Conservation (phyloP, 2,329 filamentous ascomycete genomes). For the Sclerotinia spermophila region DNA sequence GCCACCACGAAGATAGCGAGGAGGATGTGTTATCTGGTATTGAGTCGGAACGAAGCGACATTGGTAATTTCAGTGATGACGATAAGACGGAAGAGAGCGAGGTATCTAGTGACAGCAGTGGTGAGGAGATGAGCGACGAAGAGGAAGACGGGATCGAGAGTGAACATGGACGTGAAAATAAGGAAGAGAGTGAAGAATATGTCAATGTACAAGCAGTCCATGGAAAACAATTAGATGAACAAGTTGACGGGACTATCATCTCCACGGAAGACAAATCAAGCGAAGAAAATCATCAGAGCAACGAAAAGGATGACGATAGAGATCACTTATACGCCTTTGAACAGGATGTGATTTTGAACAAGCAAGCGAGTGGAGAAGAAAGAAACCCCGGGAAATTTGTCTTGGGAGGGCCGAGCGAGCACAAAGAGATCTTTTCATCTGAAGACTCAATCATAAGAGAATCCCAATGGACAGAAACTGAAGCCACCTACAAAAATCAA, state of each 20-base stretch:
- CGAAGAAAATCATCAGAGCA: not conserved
- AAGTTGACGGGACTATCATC: not conserved
- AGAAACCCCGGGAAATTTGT: not conserved
- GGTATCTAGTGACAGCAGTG: not conserved
- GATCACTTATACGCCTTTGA: not conserved
- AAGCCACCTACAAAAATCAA: not conserved
- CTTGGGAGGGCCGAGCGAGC: not conserved
- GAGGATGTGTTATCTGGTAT: not conserved
- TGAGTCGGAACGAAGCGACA: not conserved
- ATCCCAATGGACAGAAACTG: slow-evolving; percentile 1
- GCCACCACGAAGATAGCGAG: not conserved
- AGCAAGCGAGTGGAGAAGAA: not conserved
- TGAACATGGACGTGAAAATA: not conserved
- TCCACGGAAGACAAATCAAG: not conserved
- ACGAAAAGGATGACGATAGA: not conserved
- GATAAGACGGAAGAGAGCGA: slow-evolving; percentile 1
- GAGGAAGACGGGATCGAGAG: not conserved
- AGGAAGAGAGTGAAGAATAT: not conserved
- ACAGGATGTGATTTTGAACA: not conserved
- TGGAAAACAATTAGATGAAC: not conserved
- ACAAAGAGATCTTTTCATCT: not conserved
- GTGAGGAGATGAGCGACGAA: not conserved
- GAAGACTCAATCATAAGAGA: not conserved
- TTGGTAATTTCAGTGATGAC: not conserved
- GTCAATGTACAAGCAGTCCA: not conserved